Conservation (phyloP, 495 filamentous ascomycete genomes). For the Podospora australis region DNA sequence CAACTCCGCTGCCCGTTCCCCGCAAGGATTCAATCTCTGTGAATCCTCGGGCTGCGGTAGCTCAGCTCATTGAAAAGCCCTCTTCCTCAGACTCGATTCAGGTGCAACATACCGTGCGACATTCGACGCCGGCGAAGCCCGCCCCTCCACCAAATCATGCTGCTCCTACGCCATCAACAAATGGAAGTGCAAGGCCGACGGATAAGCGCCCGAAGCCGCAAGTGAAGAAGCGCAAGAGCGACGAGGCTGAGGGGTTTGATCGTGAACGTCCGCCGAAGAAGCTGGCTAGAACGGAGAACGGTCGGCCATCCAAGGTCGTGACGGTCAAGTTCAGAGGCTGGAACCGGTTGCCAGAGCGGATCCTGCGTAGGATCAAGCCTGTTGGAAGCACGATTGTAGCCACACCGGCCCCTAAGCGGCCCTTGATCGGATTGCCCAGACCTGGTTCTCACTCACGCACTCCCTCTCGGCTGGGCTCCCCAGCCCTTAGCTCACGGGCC, state of each 20-base stretch:
- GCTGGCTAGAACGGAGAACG: conserved; percentile 27
- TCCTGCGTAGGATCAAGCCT: not conserved
- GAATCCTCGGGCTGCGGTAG: conserved; percentile 8
- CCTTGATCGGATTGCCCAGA: not conserved
- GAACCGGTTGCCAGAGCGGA: conserved; percentile 13
- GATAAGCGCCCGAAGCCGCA: conserved; percentile 21
- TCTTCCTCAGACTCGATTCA: conserved; percentile 22
- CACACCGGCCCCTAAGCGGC: conserved; percentile 11
- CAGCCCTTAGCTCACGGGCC: not conserved
- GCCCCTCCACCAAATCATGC: not conserved
- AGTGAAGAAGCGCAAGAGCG: conserved; percentile 29
- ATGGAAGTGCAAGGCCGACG: not conserved
- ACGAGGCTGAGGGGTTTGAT: conserved; percentile 22
- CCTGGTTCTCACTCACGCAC: not conserved
- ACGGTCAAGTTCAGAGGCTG: conserved; percentile 14
- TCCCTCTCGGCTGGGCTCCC: not conserved
- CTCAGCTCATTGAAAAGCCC: not conserved
- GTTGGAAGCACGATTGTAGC: conserved; percentile 11
- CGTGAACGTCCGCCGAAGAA: conserved; percentile 33
- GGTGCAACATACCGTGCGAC: conserved; percentile 12
- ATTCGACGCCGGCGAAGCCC: not conserved
- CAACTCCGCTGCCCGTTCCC: conserved; percentile 8
- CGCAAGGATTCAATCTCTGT: conserved; percentile 27
- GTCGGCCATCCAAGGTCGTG: conserved; percentile 18
- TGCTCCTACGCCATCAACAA: not conserved